These are phyloP conservation scores for Lodderomyces beijingensis DNA, from an alignment of 1,139 yeast species.

Conservation along the genomic window DNA sequence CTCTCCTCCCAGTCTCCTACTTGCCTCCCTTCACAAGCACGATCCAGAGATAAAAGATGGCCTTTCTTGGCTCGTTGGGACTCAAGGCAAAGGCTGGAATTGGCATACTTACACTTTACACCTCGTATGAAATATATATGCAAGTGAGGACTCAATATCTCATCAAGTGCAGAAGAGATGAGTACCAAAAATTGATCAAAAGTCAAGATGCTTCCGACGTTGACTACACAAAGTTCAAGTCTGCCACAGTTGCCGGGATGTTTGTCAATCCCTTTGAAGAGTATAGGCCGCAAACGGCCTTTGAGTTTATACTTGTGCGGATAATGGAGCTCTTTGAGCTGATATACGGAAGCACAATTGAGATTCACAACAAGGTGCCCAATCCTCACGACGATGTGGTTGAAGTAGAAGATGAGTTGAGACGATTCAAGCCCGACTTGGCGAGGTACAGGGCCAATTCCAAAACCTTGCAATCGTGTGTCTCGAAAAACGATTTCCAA, in stretches of 20 bases:
- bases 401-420: conserved; percentile 51
- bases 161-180: conserved; percentile 49
- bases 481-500: conserved; percentile 18
- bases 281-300: conserved; percentile 83
- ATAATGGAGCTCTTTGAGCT: conserved; percentile 65
- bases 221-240: conserved; percentile 33
- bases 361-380: conserved; percentile 32
- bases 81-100: conserved; percentile 39
- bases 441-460: conserved; percentile 38
- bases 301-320: conserved; percentile 75
- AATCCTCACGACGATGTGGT: conserved; percentile 46
- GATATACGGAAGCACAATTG: conserved; percentile 59
- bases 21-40: no score
- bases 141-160: conserved; percentile 53
- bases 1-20: no score
- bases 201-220: conserved; percentile 12
- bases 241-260: conserved; percentile 67
- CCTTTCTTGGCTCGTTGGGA: conserved; percentile 13
- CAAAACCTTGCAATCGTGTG: conserved; percentile 25
- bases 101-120: conserved; percentile 58
- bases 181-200: conserved; percentile 18
- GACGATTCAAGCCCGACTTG: conserved; percentile 55
- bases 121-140: conserved; percentile 64
- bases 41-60: no score
- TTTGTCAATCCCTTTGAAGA: conserved; percentile 91